Base-by-base conservation (phyloP, 805 yeast genomes). In the Torulaspora quercuum region DNA sequence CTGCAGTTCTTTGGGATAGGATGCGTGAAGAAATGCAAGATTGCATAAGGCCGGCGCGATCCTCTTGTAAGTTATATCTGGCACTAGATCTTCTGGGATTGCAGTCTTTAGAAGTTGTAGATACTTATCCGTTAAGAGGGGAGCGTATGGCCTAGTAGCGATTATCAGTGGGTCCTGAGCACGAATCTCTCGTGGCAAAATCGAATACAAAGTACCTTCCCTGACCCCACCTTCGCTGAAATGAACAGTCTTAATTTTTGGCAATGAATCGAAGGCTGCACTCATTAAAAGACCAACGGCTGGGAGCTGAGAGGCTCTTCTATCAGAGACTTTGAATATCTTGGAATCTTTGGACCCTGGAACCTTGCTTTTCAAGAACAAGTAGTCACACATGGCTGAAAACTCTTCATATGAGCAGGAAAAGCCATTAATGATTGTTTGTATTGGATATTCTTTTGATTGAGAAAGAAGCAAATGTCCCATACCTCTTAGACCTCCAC, bases 201-300 rank as follows among this genome's bases (percentile, higher is more conserved):
- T 71, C 5, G 82, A 75, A 53, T 76, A 82, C 23, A 83, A 51
- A 1, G 79, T 77, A 42, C 90, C 90, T 61, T 82, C 90, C 48
- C 90, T 68, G 14, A 82, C 80, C 40, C 88, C 88, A 45, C 87
- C 88, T 55, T 82, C 87, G 39, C 80, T 72, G 55, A 82, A 82
- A 48, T 80, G 76, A 17, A 82, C 70, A 2, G 80, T 72, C 47
- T 75, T 75, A 26, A 81, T 67, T 22, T 64, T 65, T 11, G 87
- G 86, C 22, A 80, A 58, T 0, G 78, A 70, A 41, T 75, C 78
- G 49, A 77, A 70, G 0, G 81, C 78, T 0, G 83, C 84, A 21
- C 78, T 69, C 42, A 80, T 64, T 10, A 82, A 56, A 11, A 80
- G 51, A 1, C 83, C 80, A 25, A 80, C 81, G 1, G 86, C 82